Evolutionary conservation across 2,329 filamentous ascomycete species (phyloP).

Genomic region (Fonsecaea pedrosoi): DNA sequence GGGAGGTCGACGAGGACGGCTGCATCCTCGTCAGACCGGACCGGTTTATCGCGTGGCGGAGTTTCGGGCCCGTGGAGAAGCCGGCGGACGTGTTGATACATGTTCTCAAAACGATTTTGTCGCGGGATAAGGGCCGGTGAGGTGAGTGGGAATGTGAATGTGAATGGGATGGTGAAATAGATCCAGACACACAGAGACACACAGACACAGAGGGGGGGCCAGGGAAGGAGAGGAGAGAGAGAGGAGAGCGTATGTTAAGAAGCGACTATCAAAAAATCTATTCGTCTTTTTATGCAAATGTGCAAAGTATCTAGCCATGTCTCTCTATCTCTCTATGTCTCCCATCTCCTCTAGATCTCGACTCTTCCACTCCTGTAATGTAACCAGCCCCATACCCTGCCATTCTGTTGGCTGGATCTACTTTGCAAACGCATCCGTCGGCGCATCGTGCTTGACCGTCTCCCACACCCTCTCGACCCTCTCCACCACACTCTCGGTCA

Average conservation of each 20-base stretch:
- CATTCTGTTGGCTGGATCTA: neutral
- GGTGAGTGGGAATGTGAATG: no score
- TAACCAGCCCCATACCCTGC: no score
- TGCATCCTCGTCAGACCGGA: conserved; percentile 64
- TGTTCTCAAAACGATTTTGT: neutral
- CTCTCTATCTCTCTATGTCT: no score
- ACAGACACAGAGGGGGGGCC: no score
- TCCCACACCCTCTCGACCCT: conserved; percentile 43
- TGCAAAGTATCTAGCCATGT: no score
- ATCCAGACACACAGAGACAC: no score
- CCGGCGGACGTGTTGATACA: neutral
- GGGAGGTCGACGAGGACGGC: conserved; percentile 63
- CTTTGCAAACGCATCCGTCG: conserved; percentile 23
- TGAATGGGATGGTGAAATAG: no score
- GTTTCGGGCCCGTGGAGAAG: conserved; percentile 1
- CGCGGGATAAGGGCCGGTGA: neutral
- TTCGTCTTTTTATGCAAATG: no score
- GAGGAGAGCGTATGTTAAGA: no score
- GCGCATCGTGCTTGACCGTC: conserved; percentile 41
- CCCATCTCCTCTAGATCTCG: neutral
- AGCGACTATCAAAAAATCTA: no score
- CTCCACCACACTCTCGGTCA: conserved; percentile 40
- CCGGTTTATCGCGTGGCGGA: conserved; percentile 64
- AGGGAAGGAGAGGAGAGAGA: no score
- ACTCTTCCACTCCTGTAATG: neutral